Base-by-base conservation (phyloP, 306 rosid species). In the Prunus dulcis region DNA sequence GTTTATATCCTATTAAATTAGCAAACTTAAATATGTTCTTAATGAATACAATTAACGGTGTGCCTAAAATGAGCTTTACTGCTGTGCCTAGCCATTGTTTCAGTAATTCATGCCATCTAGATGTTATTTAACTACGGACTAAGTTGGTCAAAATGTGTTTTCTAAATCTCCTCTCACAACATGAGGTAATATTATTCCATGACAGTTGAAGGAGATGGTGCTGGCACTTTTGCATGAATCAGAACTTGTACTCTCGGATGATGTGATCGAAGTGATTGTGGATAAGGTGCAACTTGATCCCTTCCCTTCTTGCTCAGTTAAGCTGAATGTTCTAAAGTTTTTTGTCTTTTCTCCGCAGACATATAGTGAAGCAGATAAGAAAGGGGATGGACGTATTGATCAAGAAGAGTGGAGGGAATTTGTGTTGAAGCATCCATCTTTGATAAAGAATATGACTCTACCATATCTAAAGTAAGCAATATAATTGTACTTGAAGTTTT, bases 171-270 rank as follows among this genome's bases (percentile, higher is more conserved):
- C 47, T 72, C 10, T 52, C 20, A 12, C 53, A 73, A 64, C 64
- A 53, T 19, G 55, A 50, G 79, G 64, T 74, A n/a, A 72, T 18
- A 56, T 27, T 70, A 56, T 63, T 47, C 8, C 66, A 38, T 80
- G 80, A 63, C 90, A 94, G 98, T 80, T 92, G 86, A 90, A 85
- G 64, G 96, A 92, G 87, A 95, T 95, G 98, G 95, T 95, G 34
- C 66, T 78, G 77, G 97, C 98, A 28, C 91, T 95, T 75, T 56
- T 95, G 64, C 85, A 88, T 2, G 98, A 95, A 82, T 95, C 98
- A 0, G 97, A 95, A 52, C 81, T 95, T 68, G 38, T 63, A 64
- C 96, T 95, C 78, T 86, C 98, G 15, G 91, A 92, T 49, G 98
- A 95, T 62, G 83, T 83, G 19, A 53, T 95, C 22, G 93, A 90